Evolutionary conservation across 1,284 basidiomycete genomes (phyloP), one percentile per base, ranked within the genome.

Genomic region (Boletellus deceptivus): DNA sequence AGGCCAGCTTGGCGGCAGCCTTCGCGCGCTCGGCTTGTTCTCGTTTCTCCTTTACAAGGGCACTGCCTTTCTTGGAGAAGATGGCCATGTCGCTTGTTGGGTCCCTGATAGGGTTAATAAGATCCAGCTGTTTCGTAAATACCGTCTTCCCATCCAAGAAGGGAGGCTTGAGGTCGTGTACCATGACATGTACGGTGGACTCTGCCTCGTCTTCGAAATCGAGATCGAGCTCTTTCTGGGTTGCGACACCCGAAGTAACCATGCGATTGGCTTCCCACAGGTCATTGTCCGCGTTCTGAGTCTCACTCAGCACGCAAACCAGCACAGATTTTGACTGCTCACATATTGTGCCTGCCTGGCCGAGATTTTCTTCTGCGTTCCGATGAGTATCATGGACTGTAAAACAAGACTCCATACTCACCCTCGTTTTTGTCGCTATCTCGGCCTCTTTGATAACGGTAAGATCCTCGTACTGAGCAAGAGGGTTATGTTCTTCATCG

Each of bases 201-300:
- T 98, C 97, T 0, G 89, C 87, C 59, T 96, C 93, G 64, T 96
- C 94, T 62, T 97, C 93, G 54, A 93, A 84, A 77, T 93, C 83
- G 70, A 97, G 76, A 66, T 99, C 94, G 39, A 99, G 79, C 11
- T 84, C 78, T 55, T 84, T 87, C 29, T 91, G 84, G 5, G 91
- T 91, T 2, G 91, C 91, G 14, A 98, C 87, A 63, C 97, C 97
- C 13, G 95, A 98, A 0, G 91, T 93, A 11, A 94, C 78, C 86
- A 99, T 93, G 63, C 95, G 90, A 63, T 99, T 98, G 7, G 90
- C 91, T 75, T 99, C 97, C 97, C 97, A 99, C 1, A 96, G 75
- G 60, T 99, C 96, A 59, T 95, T 96, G 68, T 99, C 97, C 20
- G 92, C 92, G 60, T 98, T 98, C 90, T 94, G 63, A 3, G 42